Conservation (phyloP, 805 yeast species). For the Candida endomychidarum region DNA sequence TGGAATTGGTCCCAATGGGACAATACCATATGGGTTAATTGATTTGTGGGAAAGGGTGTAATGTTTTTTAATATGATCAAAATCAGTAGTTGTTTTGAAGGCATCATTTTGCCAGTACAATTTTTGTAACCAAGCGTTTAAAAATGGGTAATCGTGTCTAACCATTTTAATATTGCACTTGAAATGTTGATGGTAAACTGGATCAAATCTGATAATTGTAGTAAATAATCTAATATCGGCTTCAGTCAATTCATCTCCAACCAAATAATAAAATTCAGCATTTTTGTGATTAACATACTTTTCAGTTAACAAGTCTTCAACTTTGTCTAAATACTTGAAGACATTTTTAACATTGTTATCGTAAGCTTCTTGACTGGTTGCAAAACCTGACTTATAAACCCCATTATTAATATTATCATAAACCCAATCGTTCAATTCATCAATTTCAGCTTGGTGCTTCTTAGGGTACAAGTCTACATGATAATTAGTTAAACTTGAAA, state of each 20-base stretch:
- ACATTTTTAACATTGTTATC: conserved; percentile 63
- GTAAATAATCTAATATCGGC: conserved; percentile 87
- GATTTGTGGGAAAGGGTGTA: conserved; percentile 82
- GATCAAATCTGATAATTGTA: conserved; percentile 87
- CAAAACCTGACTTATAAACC: conserved; percentile 90
- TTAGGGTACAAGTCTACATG: conserved; percentile 65
- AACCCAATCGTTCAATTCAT: conserved; percentile 76
- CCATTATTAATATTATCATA: conserved; percentile 88
- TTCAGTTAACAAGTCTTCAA: conserved; percentile 57
- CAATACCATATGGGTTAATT: conserved; percentile 79
- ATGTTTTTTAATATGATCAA: conserved; percentile 88
- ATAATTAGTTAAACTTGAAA: conserved; percentile 54
- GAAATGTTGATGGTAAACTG: conserved; percentile 93
- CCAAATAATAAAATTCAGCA: conserved; percentile 34
- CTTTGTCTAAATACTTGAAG: conserved; percentile 66
- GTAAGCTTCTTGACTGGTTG: conserved; percentile 79
- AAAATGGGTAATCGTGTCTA: conserved; percentile 72
- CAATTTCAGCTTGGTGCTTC: conserved; percentile 55
- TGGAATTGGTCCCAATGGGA: conserved; percentile 88
- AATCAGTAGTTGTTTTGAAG: conserved; percentile 76
- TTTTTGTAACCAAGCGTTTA: conserved; percentile 78
- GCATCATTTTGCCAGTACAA: conserved; percentile 79
- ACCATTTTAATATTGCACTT: conserved; percentile 86
- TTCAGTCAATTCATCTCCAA: conserved; percentile 75
- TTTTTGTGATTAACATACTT: conserved; percentile 35